Conservation (phyloP, 106 monocot genomes). For the Acorus gramineus region DNA sequence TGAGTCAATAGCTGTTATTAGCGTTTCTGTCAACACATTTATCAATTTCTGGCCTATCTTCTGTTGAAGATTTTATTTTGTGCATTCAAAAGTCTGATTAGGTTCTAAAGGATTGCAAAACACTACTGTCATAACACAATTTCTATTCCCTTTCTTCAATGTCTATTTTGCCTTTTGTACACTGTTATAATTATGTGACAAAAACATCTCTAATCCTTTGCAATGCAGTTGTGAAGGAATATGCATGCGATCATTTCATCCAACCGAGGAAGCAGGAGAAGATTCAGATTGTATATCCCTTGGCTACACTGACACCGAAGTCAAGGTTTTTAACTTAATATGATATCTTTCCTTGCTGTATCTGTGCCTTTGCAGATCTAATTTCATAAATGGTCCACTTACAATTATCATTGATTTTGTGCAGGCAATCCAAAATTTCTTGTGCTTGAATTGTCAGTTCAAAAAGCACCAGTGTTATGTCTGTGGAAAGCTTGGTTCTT, state of each 20-base stretch:
- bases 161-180: too few relatives aligned
- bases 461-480: constrained; percentile 80
- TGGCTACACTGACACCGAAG: constrained; percentile 48
- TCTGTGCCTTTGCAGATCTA: neutral
- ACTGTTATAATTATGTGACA: too few relatives aligned
- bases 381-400: neutral
- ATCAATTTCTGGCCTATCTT: too few relatives aligned
- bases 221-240: constrained; percentile 71
- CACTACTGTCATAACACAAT: too few relatives aligned
- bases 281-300: constrained; percentile 59
- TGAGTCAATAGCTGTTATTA: too few relatives aligned
- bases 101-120: too few relatives aligned
- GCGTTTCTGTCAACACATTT: too few relatives aligned
- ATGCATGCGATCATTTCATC: constrained; percentile 83
- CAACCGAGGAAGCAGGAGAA: constrained; percentile 26
- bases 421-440: constrained; percentile 61
- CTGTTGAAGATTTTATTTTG: too few relatives aligned
- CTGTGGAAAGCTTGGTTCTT: constrained; percentile 65
- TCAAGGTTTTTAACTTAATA: constrained; percentile 24
- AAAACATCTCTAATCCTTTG: too few relatives aligned
- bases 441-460: constrained; percentile 57
- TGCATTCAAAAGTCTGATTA: too few relatives aligned
- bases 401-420: neutral
- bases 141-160: too few relatives aligned
- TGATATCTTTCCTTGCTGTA: neutral